Evolutionary conservation across 345 rosid species (phyloP), one percentile per base, ranked within the genome.

Genomic region (Eucalyptus grandis): DNA sequence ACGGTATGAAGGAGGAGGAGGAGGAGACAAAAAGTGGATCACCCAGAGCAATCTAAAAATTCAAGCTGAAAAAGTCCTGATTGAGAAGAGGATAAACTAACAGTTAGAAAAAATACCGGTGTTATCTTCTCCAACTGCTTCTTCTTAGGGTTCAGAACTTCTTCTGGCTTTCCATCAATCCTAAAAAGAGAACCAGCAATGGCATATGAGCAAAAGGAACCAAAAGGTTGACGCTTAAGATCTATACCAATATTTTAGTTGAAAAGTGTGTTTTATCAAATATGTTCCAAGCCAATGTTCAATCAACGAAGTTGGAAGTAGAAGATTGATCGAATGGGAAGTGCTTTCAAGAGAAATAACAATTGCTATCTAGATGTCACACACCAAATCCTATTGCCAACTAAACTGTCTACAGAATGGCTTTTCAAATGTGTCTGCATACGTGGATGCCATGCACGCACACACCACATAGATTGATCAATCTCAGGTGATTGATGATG

Each of bases 161-260:
- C 99, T 93, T 97, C 99, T n/a, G 99, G 96, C 95, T 97, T 97
- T 56, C 99, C 99, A 90, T 98, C 98, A 83, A 97, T 91, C 95
- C 99, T 96, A 87, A 3, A 94, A 30, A 65, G 92, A 88, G 81
- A 27, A 88, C 86, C 43, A 88, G 86, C 60, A 50, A 88, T 12
- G 4, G 47, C 53, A 87, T 22, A 77, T 37, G 77, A 87, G 87
- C 58, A 60, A 14, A 89, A 40, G 85, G 27, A 77, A 77, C 47
- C 47, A 77, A 77, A 77, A 77, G 15, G 22, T 40, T 40, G 30
- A 21, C 1, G 9, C 30, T 77, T 40, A 40, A 77, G 47, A 77
- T 77, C 85, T 21, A 40, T 22, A 77, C 85, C 85, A 40, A 77
- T 40, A 40, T 77, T 77, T 40, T 77, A 40, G 5, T 26, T 77